A percentile compares a stretch with the other conserved stretches of the same genome.
Conservation (phyloP, 2,329 filamentous ascomycete species). For the Aureobasidium sp. region DNA sequence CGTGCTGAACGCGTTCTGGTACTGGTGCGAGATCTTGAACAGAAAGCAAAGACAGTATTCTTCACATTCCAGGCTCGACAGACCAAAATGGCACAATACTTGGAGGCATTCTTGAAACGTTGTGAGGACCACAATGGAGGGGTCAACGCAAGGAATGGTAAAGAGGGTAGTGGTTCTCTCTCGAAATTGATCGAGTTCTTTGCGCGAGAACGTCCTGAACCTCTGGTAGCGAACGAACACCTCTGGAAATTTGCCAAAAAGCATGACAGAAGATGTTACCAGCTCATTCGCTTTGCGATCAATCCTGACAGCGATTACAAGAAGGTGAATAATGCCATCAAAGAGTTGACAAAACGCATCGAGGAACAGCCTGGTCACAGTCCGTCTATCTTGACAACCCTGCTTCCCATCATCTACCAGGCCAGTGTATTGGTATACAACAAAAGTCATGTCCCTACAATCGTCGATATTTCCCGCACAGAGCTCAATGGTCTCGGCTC, state of each 20-base stretch:
- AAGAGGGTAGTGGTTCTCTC: constrained; percentile 62
- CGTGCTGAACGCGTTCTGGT: constrained; percentile 79
- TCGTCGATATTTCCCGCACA: constrained; percentile 79
- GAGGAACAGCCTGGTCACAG: constrained; percentile 56
- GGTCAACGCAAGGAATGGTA: constrained; percentile 62
- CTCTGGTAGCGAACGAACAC: constrained; percentile 63
- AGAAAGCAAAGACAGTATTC: constrained; percentile 75
- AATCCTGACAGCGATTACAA: constrained; percentile 84
- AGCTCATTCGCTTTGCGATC: constrained; percentile 80
- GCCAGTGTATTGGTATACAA: constrained; percentile 84
- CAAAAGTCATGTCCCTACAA: constrained; percentile 82
- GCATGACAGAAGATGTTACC: constrained; percentile 84
- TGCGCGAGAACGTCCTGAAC: constrained; percentile 68
- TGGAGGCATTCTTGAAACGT: constrained; percentile 70
- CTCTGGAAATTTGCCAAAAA: constrained; percentile 85
- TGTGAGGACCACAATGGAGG: constrained; percentile 89
- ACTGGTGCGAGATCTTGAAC: constrained; percentile 70
- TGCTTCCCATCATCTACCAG: constrained; percentile 76
- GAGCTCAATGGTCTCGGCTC: constrained; percentile 64
- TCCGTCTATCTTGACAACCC: constrained; percentile 64
- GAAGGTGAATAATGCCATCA: constrained; percentile 81
- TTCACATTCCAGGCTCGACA: constrained; percentile 79
- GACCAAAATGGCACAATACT: constrained; percentile 62
- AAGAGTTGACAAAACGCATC: constrained; percentile 77
- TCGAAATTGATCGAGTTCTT: constrained; percentile 67